Evolutionary conservation across 129 eudicot genomes (phyloP), one percentile per base, ranked within the genome.

Genomic region (Solidago caesia): DNA sequence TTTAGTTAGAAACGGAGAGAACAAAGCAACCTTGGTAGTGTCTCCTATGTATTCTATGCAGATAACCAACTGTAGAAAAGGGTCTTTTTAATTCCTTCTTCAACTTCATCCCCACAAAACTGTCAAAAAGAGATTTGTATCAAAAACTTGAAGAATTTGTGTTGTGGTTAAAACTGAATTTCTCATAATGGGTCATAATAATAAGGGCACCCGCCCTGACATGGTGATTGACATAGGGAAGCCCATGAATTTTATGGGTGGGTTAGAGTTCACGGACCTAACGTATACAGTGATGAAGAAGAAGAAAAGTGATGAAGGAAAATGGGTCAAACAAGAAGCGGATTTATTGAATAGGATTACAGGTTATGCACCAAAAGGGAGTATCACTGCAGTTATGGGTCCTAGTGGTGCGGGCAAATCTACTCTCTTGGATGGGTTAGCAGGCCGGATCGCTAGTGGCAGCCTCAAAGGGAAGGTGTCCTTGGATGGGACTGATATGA

Each of bases 391-490:
- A 0, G 94, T 92, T 29, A 92, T 92, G 97, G 97, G 97, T 41
- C 97, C 97, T 0, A 89, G 96, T 81, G 97, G 97, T 64, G 94
- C 97, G 4, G 97, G 97, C 1, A 92, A 92, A 69, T 89, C 97
- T 0, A 92, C 97, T 0, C 68, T 92, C 61, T 75, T 92, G 80
- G 88, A 90, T 77, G 97, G 88, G 7, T 45, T 92, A 69, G 97
- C 96, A 0, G 96, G 97, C 21, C 81, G 96, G 62, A 89, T 89
- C 6, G 93, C 96, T 33, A 92, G 94, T 41, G 94, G 90, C 4
- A 89, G 97, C 82, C 87, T 84, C 26, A 81, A 79, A 77, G 92
- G 96, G 10, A 82, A 84, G 55, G 87, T 89, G 78, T 78, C 89
- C 2, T 67, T 92, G 55, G 91, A 92, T 70, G 97, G 96, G 68